phyloP scores from a whole-genome alignment of 306 rosid genomes.

The Medicago ruthenica region DNA sequence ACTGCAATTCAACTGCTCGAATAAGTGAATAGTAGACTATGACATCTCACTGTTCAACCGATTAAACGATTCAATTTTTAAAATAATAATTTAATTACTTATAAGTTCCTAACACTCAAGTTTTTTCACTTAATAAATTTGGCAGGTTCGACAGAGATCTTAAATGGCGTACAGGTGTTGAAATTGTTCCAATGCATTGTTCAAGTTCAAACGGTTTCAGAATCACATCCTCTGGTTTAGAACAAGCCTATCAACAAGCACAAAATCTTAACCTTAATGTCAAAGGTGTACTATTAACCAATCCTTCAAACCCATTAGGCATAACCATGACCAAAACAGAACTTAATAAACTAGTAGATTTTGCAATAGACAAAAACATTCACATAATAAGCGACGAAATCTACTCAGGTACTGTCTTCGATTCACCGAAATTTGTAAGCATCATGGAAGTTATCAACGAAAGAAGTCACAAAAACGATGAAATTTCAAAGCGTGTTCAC shows the following conservation, averaged over 20 bases:
- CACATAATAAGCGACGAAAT: constrained; percentile 87
- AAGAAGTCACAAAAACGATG: background rate
- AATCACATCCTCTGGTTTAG: constrained; percentile 65
- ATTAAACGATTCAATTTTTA: too few relatives aligned
- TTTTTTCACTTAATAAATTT: background rate
- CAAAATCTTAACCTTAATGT: constrained; percentile 54
- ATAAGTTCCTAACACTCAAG: background rate
- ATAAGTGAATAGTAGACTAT: too few relatives aligned
- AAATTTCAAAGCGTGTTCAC: constrained; percentile 53
- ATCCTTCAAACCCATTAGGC: constrained; percentile 91
- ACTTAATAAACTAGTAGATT: constrained; percentile 56
- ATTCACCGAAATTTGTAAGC: constrained; percentile 59
- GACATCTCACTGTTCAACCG: too few relatives aligned
- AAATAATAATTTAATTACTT: background rate
- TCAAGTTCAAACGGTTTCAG: constrained; percentile 72
- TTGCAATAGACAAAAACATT: constrained; percentile 54
- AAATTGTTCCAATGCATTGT: constrained; percentile 80
- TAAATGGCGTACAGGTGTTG: constrained; percentile 79
- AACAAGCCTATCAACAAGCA: constrained; percentile 67
- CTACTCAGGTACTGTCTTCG: constrained; percentile 76
- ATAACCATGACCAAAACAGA: constrained; percentile 62
- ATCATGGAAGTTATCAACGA: constrained; percentile 51
- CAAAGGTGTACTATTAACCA: constrained; percentile 77
- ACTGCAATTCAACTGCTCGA: too few relatives aligned
- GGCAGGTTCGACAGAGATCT: constrained; percentile 84